Conservation (phyloP, 495 filamentous ascomycete genomes). For the Penicillium angulare region DNA sequence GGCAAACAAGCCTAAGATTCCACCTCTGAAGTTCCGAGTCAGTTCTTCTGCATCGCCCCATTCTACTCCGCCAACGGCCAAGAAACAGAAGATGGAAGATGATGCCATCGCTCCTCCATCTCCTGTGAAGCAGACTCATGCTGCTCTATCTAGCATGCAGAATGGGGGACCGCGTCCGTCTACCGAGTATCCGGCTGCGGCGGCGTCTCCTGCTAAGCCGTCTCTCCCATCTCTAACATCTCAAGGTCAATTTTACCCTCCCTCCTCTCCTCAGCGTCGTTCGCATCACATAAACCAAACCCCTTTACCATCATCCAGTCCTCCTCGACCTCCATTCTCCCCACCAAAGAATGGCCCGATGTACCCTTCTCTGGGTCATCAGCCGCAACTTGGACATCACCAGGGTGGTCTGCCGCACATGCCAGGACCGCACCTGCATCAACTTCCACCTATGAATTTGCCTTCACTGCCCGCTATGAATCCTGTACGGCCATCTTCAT, state of each 20-base stretch:
- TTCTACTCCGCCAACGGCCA: slow-evolving; percentile 16
- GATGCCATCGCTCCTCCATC: slow-evolving; percentile 22
- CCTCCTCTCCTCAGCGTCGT: slow-evolving; percentile 43
- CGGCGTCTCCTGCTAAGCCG: slow-evolving; percentile 10
- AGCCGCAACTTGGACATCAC: slow-evolving; percentile 25
- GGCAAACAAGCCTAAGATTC: slow-evolving; percentile 63
- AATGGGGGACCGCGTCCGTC: slow-evolving; percentile 17
- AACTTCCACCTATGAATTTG: too few relatives aligned
- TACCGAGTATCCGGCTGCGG: slow-evolving; percentile 11
- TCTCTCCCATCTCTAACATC: slow-evolving; percentile 21
- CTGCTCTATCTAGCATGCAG: slow-evolving; percentile 15
- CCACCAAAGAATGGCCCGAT: slow-evolving; percentile 29
- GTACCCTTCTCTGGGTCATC: slow-evolving; percentile 23
- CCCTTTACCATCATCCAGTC: slow-evolving; percentile 28
- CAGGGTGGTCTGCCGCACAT: slow-evolving; percentile 10
- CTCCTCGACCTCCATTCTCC: slow-evolving; percentile 37
- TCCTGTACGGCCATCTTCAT: slow-evolving; percentile 44
- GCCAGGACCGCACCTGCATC: slow-evolving; percentile 31
- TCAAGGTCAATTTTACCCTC: slow-evolving; percentile 33
- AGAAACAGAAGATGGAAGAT: slow-evolving; percentile 28
- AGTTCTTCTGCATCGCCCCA: slow-evolving; percentile 52
- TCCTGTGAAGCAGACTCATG: slow-evolving; percentile 32
- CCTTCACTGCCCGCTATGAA: too few relatives aligned
- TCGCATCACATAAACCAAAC: slow-evolving; percentile 24
- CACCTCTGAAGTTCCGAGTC: slow-evolving; percentile 64